Evolutionary conservation across 495 filamentous ascomycete genomes (phyloP).

Genomic region (Aspergillus homomorphus): DNA sequence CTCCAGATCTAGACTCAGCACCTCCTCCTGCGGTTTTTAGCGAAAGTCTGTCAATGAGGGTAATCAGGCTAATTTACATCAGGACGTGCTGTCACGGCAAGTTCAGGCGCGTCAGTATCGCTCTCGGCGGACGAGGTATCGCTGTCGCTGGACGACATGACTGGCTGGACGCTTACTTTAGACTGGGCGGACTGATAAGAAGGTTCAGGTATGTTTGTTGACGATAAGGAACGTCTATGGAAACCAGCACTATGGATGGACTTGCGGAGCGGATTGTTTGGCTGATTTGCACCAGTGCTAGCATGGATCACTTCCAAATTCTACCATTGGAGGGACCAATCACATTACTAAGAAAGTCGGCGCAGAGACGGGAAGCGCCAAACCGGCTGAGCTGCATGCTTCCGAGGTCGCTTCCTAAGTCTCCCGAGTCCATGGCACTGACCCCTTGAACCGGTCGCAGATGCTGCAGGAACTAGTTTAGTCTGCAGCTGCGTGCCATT

Average conservation of each 20-base stretch:
- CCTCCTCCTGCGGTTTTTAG: slow-evolving; percentile 7
- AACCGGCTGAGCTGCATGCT: too few relatives aligned
- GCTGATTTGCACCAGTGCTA: background rate
- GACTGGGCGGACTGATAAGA: too few relatives aligned
- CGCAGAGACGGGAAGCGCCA: too few relatives aligned
- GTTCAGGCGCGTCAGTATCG: too few relatives aligned
- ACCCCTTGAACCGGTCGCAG: background rate
- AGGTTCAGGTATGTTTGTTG: too few relatives aligned
- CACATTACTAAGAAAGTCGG: background rate
- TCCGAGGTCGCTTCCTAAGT: background rate
- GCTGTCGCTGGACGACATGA: too few relatives aligned
- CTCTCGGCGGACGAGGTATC: too few relatives aligned
- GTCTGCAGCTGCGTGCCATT: background rate
- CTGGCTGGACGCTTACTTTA: too few relatives aligned
- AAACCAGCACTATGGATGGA: background rate
- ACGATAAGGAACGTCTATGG: background rate
- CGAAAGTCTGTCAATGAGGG: too few relatives aligned
- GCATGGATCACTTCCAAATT: background rate
- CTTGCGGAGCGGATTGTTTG: background rate
- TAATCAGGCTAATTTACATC: too few relatives aligned
- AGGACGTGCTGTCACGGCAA: too few relatives aligned
- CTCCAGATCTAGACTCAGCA: slow-evolving; percentile 16
- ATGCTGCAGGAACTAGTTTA: background rate
- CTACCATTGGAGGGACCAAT: background rate
- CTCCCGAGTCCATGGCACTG: background rate